Evolutionary conservation across 768 basidiomycete species (phyloP), one percentile per base, ranked within the genome.

Genomic region (Tylopilus plumbeoviolaceoides): DNA sequence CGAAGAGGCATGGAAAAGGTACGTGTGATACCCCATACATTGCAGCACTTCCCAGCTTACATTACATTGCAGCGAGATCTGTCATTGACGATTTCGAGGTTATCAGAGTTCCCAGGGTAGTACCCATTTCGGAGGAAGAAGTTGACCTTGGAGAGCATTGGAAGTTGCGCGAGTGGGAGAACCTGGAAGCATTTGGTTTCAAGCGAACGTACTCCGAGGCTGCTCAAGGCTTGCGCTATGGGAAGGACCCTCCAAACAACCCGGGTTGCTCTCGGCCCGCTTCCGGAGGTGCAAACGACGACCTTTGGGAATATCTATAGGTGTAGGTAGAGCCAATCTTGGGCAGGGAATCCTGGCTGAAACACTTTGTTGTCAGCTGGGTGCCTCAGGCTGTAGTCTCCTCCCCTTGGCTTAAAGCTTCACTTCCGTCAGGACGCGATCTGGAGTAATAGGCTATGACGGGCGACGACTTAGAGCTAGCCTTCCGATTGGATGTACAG

Each of bases 131-230:
- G 4, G 63, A 62, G 31, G 55, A 47, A 54, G 50, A 40, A 3
- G n/a, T 23, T 1, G 48, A 46, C 5, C 21, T 50, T 14, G 55
- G 44, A 14, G 43, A 54, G 46, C 7, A 18, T 28, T 60, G 53
- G 48, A 31, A 25, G 15, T 27, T 47, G 25, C 33, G 43, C 2
- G 64, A 54, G n/a, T 67, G 65, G 65, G 65, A 65, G 31, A 57
- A 53, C 28, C 17, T 69, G 7, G 60, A 64, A 20, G 45, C n/a
- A 10, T n/a, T 23, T 9, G 43, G 25, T n/a, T 44, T 51, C 44
- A 57, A 51, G 52, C 59, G 52, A 35, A 54, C 55, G 15, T 67
- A 67, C 47, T 62, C 63, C 0, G 65, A 69, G 46, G 67, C 56
- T 20, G 58, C 47, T 25, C 64, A 8, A n/a, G 52, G 51, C 5